Base-by-base conservation (phyloP, 768 basidiomycete genomes). In the Hygrophorus pudorinus region DNA sequence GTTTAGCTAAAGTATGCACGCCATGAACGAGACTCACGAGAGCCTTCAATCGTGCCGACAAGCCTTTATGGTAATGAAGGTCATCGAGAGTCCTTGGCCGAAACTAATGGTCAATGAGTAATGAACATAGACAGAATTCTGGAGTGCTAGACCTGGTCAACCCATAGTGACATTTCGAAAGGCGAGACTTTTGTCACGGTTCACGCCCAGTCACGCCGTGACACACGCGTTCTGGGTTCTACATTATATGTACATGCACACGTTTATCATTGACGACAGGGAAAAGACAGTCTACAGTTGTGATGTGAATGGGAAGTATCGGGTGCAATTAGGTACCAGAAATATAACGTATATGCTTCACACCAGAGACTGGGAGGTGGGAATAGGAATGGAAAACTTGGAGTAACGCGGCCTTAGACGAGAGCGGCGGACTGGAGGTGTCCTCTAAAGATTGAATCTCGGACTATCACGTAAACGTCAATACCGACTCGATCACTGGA, bases 61-160 rank as follows among this genome's bases (percentile, higher is more conserved):
- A 78, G 33, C 73, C 75, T 28, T 69, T 59, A 58, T 98, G 94
- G 61, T 99, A 97, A 57, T 92, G 82, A 42, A 99, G 78, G 20
- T 83, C 79, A 52, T 86, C 81, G 13, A 99, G 75, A 1, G 79
- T 72, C 48, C 79, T 76, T 8, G 94, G 94, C 40, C 94, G 83
- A 58, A 85, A 87, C 88, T 94, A 36, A 28, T n/a, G 3, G 31
- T 44, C 4, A 14, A 31, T 21, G 12, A 41, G 13, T 2, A 14
- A 24, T 3, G 30, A 50, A 8, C 12, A 16, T 2, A 17, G 29
- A n/a, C 3, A 21, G 16, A 21, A 33, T 11, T 38, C 12, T 21
- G 5, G 41, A 48, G 48, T 49, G 42, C 47, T 52, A 38, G 47
- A 76, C 77, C 62, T 72, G 70, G 59, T 81, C 80, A 36, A 82